Evolutionary conservation across 2,329 filamentous ascomycete species (phyloP).

Genomic region (Cadophora sp.): DNA sequence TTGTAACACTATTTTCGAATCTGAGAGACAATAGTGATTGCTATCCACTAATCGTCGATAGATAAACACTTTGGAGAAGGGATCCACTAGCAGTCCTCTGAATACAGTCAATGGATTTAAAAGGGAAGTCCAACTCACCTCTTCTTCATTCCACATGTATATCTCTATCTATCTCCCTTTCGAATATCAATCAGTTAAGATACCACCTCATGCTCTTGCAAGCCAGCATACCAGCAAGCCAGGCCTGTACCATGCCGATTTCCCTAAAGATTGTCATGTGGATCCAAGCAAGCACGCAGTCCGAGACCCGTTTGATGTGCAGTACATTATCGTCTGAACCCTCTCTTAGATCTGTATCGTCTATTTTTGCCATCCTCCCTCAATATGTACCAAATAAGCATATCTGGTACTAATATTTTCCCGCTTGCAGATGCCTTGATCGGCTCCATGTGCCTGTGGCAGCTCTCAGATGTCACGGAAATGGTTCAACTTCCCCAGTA

Average conservation of each 20-base stretch:
- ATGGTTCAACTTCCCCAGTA: background rate
- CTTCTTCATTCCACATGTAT: background rate
- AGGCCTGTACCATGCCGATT: too few relatives aligned
- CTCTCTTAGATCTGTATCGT: background rate
- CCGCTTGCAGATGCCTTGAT: background rate
- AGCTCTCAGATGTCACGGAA: too few relatives aligned
- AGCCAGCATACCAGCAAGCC: too few relatives aligned
- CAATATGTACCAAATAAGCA: conserved; percentile 3
- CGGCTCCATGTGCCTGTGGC: background rate
- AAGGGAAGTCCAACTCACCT: background rate
- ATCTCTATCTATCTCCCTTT: background rate
- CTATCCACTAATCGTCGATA: too few relatives aligned
- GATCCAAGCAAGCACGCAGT: background rate
- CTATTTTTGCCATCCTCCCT: background rate
- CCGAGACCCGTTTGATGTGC: conserved; percentile 17
- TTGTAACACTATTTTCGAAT: background rate
- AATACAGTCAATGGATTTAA: too few relatives aligned
- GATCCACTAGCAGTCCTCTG: too few relatives aligned
- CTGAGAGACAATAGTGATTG: too few relatives aligned
- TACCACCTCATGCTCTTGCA: background rate
- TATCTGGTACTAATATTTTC: background rate
- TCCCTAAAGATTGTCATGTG: background rate
- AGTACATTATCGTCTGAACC: conserved; percentile 4
- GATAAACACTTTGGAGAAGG: too few relatives aligned
- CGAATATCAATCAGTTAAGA: conserved; percentile 1